Evolutionary conservation across 257 asterid species (phyloP), one percentile per base, ranked within the genome.

Genomic region (Jacaranda mimosifolia): DNA sequence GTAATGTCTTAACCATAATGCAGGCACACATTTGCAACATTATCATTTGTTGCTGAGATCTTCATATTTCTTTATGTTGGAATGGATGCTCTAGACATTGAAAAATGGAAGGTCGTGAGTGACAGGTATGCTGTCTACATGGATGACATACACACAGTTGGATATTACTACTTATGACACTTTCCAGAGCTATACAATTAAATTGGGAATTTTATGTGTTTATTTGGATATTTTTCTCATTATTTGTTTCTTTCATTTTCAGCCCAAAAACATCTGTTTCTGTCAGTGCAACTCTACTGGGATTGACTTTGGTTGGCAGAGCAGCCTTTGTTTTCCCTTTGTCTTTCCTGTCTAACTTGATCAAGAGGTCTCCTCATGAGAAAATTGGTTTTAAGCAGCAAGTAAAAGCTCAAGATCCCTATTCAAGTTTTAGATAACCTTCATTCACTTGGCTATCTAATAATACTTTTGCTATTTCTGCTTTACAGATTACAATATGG

Each of bases 71-170:
- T 95, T 42, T 95, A 91, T 75, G 99, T 95, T 62, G 99, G 99
- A 56, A 95, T 95, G 99, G 99, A 95, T 88, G 99, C 99, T 75
- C 75, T 95, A 64, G 99, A 95, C 90, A 95, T 95, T 26, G 99
- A 95, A 75, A 95, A 95, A 83, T 95, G 99, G 99, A 89, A 80
- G 76, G 83, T 88, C 57, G 97, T 91, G 65, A 87, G 97, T 75
- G 84, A 83, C 89, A 95, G 98, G 98, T 94, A 83, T 64, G 51
- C 68, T 77, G 56, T 60, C 55, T 38, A 58, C 21, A 19, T 65
- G 46, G 32, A 53, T 64, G 51, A 66, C 56, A 59, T 21, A 62
- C 36, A 10, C 49, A 49, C 42, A n/a, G 55, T 14, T n/a, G 40
- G 13, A 62, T 51, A 21, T 67, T 59, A 46, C 32, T 66, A 53